Conservation (phyloP, 768 basidiomycete species). For the Rhizopogon rudus region DNA sequence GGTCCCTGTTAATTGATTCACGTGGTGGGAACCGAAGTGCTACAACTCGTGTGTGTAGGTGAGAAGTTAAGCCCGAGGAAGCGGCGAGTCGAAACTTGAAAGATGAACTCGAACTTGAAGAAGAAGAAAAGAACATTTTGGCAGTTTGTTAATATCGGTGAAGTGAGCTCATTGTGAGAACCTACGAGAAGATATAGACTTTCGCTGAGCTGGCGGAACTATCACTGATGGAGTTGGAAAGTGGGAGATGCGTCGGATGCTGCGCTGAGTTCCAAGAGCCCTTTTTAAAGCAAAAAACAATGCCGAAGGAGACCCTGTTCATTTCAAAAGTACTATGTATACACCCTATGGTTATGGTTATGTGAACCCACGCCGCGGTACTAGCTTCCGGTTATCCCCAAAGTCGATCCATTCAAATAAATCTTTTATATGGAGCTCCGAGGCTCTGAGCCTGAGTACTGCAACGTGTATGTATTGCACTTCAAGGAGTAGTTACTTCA, state of each 20-base stretch:
- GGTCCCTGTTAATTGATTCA: constrained; percentile 25
- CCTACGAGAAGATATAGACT: constrained; percentile 23
- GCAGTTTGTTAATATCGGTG: constrained; percentile 16
- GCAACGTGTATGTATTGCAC: too few species aligned
- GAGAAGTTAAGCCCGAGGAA: constrained; percentile 16
- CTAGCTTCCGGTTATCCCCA: too few species aligned
- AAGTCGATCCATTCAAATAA: too few species aligned
- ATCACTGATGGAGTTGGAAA: constrained; percentile 18
- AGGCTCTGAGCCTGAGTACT: too few species aligned
- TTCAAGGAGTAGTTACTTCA: too few species aligned
- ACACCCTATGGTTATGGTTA: too few species aligned
- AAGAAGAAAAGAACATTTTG: constrained; percentile 14
- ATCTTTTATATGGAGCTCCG: too few species aligned
- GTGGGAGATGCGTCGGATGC: constrained; percentile 13
- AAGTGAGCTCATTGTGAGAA: constrained; percentile 4
- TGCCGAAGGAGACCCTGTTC: too few species aligned
- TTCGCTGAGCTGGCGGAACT: constrained; percentile 34
- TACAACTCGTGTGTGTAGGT: constrained; percentile 8
- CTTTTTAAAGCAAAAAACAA: background rate
- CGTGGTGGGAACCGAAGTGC: constrained; percentile 31
- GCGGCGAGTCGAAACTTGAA: background rate
- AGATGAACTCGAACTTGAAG: background rate
- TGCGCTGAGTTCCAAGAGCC: constrained; percentile 22
- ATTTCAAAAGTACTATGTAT: too few species aligned
- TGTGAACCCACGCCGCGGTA: too few species aligned